phyloP scores from a whole-genome alignment of 2,329 filamentous ascomycete genomes.

The Rutstroemia sp. region DNA sequence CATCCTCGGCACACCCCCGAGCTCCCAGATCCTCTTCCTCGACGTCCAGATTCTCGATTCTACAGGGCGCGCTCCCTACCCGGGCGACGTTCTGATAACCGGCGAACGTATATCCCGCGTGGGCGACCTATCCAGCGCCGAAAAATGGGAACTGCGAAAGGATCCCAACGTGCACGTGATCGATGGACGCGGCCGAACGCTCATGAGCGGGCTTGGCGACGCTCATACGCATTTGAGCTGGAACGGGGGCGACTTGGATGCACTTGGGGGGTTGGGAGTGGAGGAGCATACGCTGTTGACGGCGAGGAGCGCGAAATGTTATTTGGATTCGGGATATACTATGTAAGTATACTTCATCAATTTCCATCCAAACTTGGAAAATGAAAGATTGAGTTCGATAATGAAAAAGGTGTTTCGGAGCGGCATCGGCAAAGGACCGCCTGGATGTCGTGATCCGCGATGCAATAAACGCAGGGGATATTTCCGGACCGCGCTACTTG shows the following conservation, averaged over 20 bases:
- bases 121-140: background rate
- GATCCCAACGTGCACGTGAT: background rate
- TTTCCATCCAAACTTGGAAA: too few relatives aligned
- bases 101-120: background rate
- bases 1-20: background rate
- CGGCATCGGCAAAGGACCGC: constrained; percentile 19
- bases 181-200: constrained; percentile 29
- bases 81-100: background rate
- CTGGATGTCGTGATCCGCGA: constrained; percentile 39
- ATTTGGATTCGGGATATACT: constrained; percentile 42
- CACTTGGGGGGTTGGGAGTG: constrained; percentile 35
- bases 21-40: background rate
- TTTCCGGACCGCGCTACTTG: constrained; percentile 40
- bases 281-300: constrained; percentile 36
- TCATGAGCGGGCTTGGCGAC: constrained; percentile 44
- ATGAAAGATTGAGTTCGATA: background rate
- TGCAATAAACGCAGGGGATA: constrained; percentile 40
- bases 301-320: constrained; percentile 32
- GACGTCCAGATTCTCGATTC: background rate
- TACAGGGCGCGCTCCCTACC: background rate
- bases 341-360: constrained; percentile 34
- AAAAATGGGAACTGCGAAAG: background rate
- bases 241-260: constrained; percentile 37
- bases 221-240: constrained; percentile 42
- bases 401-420: constrained; percentile 18